Conservation (phyloP, 306 rosid species). For the Fragaria iinumae region DNA sequence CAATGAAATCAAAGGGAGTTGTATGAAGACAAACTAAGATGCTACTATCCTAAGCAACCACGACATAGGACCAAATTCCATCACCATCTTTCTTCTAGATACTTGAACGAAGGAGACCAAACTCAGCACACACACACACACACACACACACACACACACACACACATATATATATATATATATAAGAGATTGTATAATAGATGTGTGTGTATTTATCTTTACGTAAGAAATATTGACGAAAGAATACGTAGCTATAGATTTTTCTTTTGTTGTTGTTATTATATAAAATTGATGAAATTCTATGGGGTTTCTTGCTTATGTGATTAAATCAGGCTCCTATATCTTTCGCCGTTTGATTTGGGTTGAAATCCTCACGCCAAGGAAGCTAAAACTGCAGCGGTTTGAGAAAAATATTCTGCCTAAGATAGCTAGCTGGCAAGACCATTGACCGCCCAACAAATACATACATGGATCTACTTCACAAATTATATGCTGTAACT, state of each 20-base stretch:
- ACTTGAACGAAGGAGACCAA: not conserved
- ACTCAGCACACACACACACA: not conserved
- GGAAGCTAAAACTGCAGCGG: slow-evolving; percentile 24
- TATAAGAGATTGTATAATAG: not conserved
- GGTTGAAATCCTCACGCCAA: slow-evolving; percentile 41
- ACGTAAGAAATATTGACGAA: not conserved
- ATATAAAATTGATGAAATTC: not conserved
- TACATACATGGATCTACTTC: slow-evolving; percentile 27
- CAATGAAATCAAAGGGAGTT: not conserved
- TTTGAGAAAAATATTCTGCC: slow-evolving; percentile 10
- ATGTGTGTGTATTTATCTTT: not conserved
- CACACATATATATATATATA: not conserved
- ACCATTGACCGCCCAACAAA: slow-evolving; percentile 39
- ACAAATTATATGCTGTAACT: slow-evolving; percentile 25
- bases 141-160: too few relatives aligned
- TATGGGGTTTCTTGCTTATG: not conserved
- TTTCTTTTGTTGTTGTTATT: too few relatives aligned
- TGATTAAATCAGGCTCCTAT: not conserved
- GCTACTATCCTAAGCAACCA: slow-evolving; percentile 39
- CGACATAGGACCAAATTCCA: slow-evolving; percentile 44
- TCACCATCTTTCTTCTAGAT: slow-evolving; percentile 29
- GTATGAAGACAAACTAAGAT: slow-evolving; percentile 20
- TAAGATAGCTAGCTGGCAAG: slow-evolving; percentile 33
- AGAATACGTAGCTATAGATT: too few relatives aligned
- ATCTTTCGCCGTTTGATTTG: slow-evolving; percentile 13